These are phyloP conservation scores for Crepidotus variabilis DNA, from an alignment of 768 basidiomycete species.

Conservation along the genomic window DNA sequence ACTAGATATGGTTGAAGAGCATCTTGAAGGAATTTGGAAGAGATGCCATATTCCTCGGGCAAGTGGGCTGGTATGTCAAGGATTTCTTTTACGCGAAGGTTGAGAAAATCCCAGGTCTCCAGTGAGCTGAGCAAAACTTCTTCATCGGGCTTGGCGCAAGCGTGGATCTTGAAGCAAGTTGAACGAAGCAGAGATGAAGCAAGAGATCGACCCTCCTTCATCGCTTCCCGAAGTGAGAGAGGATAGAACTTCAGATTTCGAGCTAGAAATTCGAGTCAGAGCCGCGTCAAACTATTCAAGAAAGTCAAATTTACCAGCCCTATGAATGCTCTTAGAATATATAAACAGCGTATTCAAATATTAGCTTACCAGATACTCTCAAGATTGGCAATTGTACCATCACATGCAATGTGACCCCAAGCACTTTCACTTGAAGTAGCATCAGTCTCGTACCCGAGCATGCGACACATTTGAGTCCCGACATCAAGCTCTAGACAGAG, in stretches of 20 bases:
- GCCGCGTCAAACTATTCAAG: too few species aligned
- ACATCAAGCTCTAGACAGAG: slow-evolving; percentile 26
- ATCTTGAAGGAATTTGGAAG: slow-evolving; percentile 24
- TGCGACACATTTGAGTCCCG: slow-evolving; percentile 34
- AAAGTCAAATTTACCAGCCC: slow-evolving; percentile 1
- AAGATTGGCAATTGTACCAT: slow-evolving; percentile 40
- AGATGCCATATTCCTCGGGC: slow-evolving; percentile 28
- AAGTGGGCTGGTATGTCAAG: slow-evolving; percentile 35
- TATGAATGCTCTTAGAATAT: too few species aligned
- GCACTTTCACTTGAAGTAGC: slow-evolving; percentile 26
- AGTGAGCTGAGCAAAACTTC: slow-evolving; percentile 23
- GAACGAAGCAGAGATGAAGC: slow-evolving; percentile 27
- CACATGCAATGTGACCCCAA: slow-evolving; percentile 42
- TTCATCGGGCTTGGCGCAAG: slow-evolving; percentile 8
- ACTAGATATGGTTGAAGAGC: not conserved
- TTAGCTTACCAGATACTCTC: slow-evolving; percentile 40
- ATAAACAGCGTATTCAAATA: too few species aligned
- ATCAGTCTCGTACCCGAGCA: slow-evolving; percentile 32
- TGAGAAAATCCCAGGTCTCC: slow-evolving; percentile 37
- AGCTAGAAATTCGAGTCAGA: too few species aligned
- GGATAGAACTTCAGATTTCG: slow-evolving; percentile 47
- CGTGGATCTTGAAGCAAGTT: not conserved
- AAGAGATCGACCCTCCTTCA: slow-evolving; percentile 23
- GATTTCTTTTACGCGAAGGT: slow-evolving; percentile 28
- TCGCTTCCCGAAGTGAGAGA: slow-evolving; percentile 30